phyloP scores from a whole-genome alignment of 1,284 basidiomycete genomes.

The Sporisorium sorghi region DNA sequence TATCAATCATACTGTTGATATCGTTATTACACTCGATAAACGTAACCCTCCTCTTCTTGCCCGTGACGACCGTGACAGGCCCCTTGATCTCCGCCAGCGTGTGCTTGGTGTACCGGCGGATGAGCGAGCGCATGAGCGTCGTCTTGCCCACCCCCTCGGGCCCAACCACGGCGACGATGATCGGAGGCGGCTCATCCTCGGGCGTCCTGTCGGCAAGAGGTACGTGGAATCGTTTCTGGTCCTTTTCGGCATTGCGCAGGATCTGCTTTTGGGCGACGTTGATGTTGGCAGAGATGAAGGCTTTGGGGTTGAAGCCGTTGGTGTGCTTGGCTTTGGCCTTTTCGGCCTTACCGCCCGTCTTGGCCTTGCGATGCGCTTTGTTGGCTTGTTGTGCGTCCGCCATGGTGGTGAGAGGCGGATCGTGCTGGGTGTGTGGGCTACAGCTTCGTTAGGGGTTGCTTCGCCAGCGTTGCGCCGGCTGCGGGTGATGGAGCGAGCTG shows the following conservation, averaged over 20 bases:
- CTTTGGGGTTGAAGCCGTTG: conserved; percentile 86
- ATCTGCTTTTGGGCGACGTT: conserved; percentile 79
- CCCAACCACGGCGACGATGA: conserved; percentile 95
- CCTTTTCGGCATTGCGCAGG: conserved; percentile 88
- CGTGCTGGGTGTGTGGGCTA: too few relatives aligned
- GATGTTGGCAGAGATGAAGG: conserved; percentile 80
- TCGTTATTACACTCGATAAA: conserved; percentile 98
- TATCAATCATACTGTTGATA: conserved; percentile 97
- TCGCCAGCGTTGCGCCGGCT: neutral
- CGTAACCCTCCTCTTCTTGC: conserved; percentile 90
- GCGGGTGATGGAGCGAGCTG: neutral
- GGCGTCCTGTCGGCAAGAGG: conserved; percentile 90
- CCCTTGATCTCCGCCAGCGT: conserved; percentile 89
- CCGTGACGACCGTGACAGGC: conserved; percentile 90
- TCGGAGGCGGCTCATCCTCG: conserved; percentile 89
- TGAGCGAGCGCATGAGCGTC: conserved; percentile 89
- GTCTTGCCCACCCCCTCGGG: conserved; percentile 96
- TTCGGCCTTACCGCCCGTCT: conserved; percentile 62
- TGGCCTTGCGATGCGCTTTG: conserved; percentile 61
- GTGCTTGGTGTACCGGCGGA: conserved; percentile 93
- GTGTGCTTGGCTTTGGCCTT: conserved; percentile 59
- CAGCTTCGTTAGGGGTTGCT: too few relatives aligned
- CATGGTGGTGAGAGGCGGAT: conserved; percentile 36
- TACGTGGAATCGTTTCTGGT: conserved; percentile 94
- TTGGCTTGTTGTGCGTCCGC: conserved; percentile 62